Conservation (phyloP, 495 filamentous ascomycete species). For the Sphaerosporella brunnea region DNA sequence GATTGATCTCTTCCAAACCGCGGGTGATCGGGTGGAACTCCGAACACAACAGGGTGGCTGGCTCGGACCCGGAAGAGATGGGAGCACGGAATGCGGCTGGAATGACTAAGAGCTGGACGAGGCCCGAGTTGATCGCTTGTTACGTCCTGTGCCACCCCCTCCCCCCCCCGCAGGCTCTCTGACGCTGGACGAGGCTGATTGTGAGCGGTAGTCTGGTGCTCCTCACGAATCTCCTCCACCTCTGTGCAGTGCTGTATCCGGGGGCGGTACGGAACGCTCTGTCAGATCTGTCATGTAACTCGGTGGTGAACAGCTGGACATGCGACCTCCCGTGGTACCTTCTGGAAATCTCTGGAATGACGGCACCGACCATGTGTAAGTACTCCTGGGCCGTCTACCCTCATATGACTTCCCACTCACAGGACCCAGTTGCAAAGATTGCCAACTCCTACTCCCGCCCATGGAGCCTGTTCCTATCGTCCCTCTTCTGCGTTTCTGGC, state of each 20-base stretch:
- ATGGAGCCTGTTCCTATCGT: conserved; percentile 8
- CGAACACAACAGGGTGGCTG: neutral
- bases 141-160: conserved; percentile 10
- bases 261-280: conserved; percentile 5
- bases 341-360: conserved; percentile 8
- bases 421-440: conserved; percentile 23
- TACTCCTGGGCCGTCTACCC: too few species aligned
- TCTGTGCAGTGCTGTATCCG: conserved; percentile 4
- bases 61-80: conserved; percentile 7
- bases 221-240: conserved; percentile 7
- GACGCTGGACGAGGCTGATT: too few species aligned
- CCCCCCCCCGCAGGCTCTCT: too few species aligned
- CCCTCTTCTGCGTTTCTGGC: conserved; percentile 11
- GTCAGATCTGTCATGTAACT: neutral
- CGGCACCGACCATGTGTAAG: too few species aligned
- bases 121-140: conserved; percentile 8
- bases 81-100: conserved; percentile 14
- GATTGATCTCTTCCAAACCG: neutral
- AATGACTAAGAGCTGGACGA: conserved; percentile 15
- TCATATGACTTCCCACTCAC: too few species aligned
- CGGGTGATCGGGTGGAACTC: neutral
- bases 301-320: neutral
- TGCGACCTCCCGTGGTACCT: conserved; percentile 6
- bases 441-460: conserved; percentile 16
- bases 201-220: conserved; percentile 12